Percentiles rank a stretch among this genome's conserved stretches.
Evolutionary conservation across 352 stramenopile genomes (phyloP).

Genomic region (Phytophthora cactorum): DNA sequence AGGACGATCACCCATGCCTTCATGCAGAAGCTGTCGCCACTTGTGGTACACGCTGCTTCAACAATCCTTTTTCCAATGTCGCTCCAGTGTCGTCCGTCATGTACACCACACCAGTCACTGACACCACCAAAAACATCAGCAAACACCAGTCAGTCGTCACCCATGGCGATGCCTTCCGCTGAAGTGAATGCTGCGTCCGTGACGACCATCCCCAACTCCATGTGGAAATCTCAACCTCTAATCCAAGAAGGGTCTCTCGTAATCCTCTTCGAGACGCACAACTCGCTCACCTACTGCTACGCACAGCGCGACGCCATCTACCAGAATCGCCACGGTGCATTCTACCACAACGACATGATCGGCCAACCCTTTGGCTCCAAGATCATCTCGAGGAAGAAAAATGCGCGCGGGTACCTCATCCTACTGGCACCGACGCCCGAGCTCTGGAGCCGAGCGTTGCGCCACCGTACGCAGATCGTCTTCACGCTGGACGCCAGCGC

Average conservation of each 20-base stretch:
- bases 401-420: slow-evolving; percentile 91
- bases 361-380: slow-evolving; percentile 87
- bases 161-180: slow-evolving; percentile 37
- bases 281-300: slow-evolving; percentile 96
- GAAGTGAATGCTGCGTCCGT: slow-evolving; percentile 35
- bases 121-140: not conserved
- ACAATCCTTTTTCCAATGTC: slow-evolving; percentile 3
- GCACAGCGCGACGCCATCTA: slow-evolving; percentile 92
- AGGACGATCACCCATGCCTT: too few relatives aligned
- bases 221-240: slow-evolving; percentile 64
- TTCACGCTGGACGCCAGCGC: slow-evolving; percentile 95
- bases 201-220: slow-evolving; percentile 59
- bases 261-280: slow-evolving; percentile 98
- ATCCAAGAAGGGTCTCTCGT: slow-evolving; percentile 92
- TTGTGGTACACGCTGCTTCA: slow-evolving; percentile 1
- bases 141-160: slow-evolving; percentile 9
- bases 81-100: slow-evolving; percentile 1
- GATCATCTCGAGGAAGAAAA: slow-evolving; percentile 72
- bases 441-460: slow-evolving; percentile 94
- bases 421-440: slow-evolving; percentile 96
- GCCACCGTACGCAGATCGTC: slow-evolving; percentile 97
- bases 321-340: slow-evolving; percentile 96
- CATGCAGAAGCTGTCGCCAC: too few relatives aligned
- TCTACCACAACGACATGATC: slow-evolving; percentile 97
- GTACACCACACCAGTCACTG: slow-evolving; percentile 11